phyloP scores from a whole-genome alignment of 805 yeast genomes.

The Candida coquimbonensis region DNA sequence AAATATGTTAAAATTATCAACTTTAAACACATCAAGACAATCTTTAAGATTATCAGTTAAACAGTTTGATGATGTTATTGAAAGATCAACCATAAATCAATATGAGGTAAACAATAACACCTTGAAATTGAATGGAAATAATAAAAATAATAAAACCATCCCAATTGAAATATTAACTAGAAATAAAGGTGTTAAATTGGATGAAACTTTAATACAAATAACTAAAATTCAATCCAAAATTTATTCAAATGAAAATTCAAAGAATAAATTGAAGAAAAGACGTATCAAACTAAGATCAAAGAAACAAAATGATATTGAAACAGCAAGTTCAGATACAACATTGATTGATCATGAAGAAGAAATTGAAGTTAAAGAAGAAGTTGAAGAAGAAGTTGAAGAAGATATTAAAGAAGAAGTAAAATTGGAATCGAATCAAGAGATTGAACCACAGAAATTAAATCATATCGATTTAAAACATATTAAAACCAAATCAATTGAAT shows the following conservation, averaged over 20 bases:
- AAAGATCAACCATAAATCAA: constrained; percentile 36
- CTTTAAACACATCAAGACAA: constrained; percentile 68
- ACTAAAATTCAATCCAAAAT: constrained; percentile 21
- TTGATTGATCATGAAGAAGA: constrained; percentile 11
- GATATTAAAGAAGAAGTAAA: neutral
- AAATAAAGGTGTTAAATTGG: constrained; percentile 5
- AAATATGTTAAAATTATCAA: constrained; percentile 57
- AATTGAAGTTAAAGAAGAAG: neutral
- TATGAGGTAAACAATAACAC: constrained; percentile 9
- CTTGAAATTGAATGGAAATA: constrained; percentile 5
- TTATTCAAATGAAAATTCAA: constrained; percentile 19
- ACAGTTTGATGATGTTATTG: constrained; percentile 48
- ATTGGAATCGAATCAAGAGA: neutral
- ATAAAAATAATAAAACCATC: constrained; percentile 12
- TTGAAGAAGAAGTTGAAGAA: neutral
- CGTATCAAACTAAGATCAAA: constrained; percentile 15
- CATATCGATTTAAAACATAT: neutral
- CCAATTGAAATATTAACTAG: constrained; percentile 18
- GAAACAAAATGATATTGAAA: neutral
- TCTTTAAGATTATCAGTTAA: constrained; percentile 70
- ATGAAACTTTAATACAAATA: constrained; percentile 18
- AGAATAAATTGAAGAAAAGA: constrained; percentile 14
- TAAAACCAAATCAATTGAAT: too few relatives aligned
- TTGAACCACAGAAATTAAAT: neutral
- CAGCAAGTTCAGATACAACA: constrained; percentile 13